Conservation (phyloP, 306 rosid genomes). For the Bauhinia variegata region DNA sequence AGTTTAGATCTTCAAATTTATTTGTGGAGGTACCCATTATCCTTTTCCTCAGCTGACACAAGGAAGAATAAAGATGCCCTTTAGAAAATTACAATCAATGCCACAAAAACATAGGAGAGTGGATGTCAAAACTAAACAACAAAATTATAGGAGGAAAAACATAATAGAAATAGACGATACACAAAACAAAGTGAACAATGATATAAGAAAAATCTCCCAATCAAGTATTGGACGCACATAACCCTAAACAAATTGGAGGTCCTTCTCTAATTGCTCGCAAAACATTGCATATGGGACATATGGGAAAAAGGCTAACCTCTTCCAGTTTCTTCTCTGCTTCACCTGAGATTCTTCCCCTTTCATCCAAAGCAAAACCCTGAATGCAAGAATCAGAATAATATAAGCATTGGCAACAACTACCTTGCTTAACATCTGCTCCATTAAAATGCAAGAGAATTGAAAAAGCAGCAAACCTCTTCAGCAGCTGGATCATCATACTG, state of each 20-base stretch:
- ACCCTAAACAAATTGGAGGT: constrained; percentile 13
- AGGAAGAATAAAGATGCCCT: constrained; percentile 2
- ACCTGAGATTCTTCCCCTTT: constrained; percentile 66
- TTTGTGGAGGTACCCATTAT: constrained; percentile 62
- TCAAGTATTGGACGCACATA: neutral
- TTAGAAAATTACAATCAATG: constrained; percentile 9
- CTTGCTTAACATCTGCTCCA: constrained; percentile 20
- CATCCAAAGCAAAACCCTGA: constrained; percentile 85
- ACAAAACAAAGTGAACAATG: constrained; percentile 16
- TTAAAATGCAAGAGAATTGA: constrained; percentile 21
- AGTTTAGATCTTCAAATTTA: constrained; percentile 70
- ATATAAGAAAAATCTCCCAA: constrained; percentile 19
- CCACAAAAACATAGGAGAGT: constrained; percentile 18
- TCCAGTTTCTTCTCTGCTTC: constrained; percentile 92
- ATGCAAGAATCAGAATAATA: constrained; percentile 34
- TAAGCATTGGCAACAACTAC: constrained; percentile 17
- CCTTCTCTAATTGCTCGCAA: constrained; percentile 10
- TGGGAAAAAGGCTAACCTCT: constrained; percentile 70
- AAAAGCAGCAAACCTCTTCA: constrained; percentile 65
- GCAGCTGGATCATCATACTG: constrained; percentile 82
- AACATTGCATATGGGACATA: constrained; percentile 18
- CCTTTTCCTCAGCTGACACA: constrained; percentile 75
- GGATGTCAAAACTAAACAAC: constrained; percentile 17
- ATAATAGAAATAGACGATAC: neutral
- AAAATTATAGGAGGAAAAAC: constrained; percentile 2